Evolutionary conservation across 495 filamentous ascomycete species (phyloP).

Genomic region (Aspergillus diversus): DNA sequence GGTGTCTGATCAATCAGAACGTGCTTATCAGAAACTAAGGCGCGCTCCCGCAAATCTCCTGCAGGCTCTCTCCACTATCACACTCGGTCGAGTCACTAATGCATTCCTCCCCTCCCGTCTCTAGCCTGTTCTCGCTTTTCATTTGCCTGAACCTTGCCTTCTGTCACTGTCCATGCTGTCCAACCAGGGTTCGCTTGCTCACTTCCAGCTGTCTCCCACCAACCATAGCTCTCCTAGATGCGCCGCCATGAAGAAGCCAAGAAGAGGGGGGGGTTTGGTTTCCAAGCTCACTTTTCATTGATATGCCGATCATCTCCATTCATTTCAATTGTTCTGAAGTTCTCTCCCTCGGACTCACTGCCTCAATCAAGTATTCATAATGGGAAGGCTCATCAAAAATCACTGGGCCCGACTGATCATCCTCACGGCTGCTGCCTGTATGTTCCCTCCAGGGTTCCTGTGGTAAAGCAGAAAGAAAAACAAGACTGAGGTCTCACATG

Average conservation of each 20-base stretch:
- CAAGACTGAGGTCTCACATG: conserved; percentile 32
- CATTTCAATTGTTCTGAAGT: not conserved
- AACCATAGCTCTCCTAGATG: conserved; percentile 14
- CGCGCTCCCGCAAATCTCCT: conserved; percentile 29
- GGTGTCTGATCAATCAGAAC: conserved; percentile 22
- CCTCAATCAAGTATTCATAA: conserved; percentile 43
- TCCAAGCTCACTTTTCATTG: conserved; percentile 16
- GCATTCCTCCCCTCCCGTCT: conserved; percentile 16
- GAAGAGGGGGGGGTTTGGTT: conserved; percentile 7
- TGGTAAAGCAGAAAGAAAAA: not conserved
- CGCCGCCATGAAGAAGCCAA: conserved; percentile 27
- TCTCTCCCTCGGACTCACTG: conserved; percentile 9
- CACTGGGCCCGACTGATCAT: conserved; percentile 95
- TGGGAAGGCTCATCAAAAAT: conserved; percentile 99
- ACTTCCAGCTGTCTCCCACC: conserved; percentile 8
- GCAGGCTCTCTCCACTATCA: conserved; percentile 28
- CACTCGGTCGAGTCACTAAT: conserved; percentile 23
- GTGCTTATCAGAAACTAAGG: conserved; percentile 26
- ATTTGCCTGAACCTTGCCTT: conserved; percentile 7
- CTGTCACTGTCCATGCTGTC: conserved; percentile 22
- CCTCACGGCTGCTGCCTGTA: conserved; percentile 83
- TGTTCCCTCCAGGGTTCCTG: conserved; percentile 34
- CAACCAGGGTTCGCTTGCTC: conserved; percentile 18
- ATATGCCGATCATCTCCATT: not conserved
- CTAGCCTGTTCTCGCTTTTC: conserved; percentile 2